Base-by-base conservation (phyloP, 106 monocot species). In the Dendrobium catenatum region DNA sequence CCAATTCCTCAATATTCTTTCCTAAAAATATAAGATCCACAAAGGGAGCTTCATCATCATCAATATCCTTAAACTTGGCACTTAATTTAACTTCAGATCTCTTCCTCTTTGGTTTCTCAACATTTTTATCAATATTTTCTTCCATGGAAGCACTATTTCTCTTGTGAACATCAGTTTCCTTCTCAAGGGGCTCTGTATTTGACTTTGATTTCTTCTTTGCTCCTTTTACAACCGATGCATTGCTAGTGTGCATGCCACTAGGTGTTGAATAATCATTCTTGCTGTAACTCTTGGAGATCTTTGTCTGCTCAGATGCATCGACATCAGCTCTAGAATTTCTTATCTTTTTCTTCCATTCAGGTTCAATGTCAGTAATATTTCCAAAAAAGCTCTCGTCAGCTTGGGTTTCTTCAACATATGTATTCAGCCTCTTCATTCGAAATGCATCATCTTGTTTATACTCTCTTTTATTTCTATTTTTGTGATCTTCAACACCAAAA, bases 31-130 rank as follows among this genome's bases (percentile, higher is more conserved):
- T 68, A 22, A 85, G 76, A 66, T 90, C 85, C 76, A 79, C 49
- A 48, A 90, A 87, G 10, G 85, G 81, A 19, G 68, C 75, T 22
- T 89, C 85, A 55, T 55, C 66, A 70, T 89, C 87, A 77, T 87
- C 83, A 61, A 89, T 80, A 9, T 79, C 87, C 44, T 49, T 64
- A 17, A 43, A 68, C 59, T 9, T 42, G 26, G 42, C 79, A 43
- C 10, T 82, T 46, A 33, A 77, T 64, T 58, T 20, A 29, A 55
- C 78, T 27, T 42, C 80, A 44, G 27, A 41, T 18, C 37, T 37
- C 70, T 85, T 77, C 42, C 59, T 77, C 82, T 83, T 85, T 22
- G 37, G 40, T 17, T 81, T 79, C 13, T 44, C 26, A 24, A 42
- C 22, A 26, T 10, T 51, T 0, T 22, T 24, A 27, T 22, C 18